Base-by-base conservation (phyloP, 202 grass and related monocot genomes). In the Panicum hallii region DNA sequence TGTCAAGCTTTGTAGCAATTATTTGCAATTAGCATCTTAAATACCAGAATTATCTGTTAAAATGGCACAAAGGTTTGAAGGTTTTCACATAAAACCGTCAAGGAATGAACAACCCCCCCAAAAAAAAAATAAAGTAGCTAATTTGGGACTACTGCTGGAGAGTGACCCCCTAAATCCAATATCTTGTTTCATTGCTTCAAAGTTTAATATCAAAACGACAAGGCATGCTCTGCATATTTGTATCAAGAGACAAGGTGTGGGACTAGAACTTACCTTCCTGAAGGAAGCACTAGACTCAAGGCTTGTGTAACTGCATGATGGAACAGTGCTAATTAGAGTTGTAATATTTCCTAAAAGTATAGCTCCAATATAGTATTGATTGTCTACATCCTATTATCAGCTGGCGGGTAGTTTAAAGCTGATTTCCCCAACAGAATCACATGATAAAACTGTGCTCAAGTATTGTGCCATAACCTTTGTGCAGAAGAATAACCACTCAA, bases 401-500 rank as follows among this genome's bases (percentile, higher is more conserved):
- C 13, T 28, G 44, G 17, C n/a, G 30, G 43, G 65, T 34, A 84
- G 45, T 63, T 55, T 66, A 84, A 80, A 77, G 72, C 57, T 41
- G 57, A 78, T 40, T 36, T 4, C 80, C 70, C 88, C 66, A 88
- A 77, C 66, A 79, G 77, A 84, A 81, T 40, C 76, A 85, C 55
- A 79, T 80, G 89, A 90, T 56, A 77, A 88, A 90, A 83, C 32
- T 77, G 87, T 94, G 89, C 92, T 91, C 83, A 79, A 99, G 90
- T 94, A 89, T 84, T 85, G 93, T 92, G 90, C 91, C 77, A 83
- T 94, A 96, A 99, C 97, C 93, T 99, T 94, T 92, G 97, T 99
- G 97, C 87, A 89, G 95, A 95, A 85, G 93, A 82, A 94, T 92
- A 99, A 90, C 84, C 93, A 96, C 72, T 88, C 90, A 95, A 67